Conservation (phyloP, 1,284 basidiomycete genomes). For the Trichosporon ovoides region DNA sequence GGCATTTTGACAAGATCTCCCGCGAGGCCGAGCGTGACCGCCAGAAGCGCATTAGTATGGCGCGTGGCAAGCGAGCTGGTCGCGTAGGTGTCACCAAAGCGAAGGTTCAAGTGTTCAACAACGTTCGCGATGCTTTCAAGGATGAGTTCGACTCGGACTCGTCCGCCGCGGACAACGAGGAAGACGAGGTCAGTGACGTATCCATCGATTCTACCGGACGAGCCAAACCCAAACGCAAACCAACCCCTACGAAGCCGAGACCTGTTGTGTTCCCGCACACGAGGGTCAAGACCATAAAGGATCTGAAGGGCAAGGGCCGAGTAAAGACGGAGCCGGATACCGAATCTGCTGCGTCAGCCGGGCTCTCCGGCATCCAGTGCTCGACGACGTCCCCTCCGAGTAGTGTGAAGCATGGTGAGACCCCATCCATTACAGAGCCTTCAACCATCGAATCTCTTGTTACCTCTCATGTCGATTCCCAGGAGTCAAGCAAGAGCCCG, state of each 20-base stretch:
- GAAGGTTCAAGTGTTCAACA: constrained; percentile 84
- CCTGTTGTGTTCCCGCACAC: background rate
- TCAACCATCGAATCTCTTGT: background rate
- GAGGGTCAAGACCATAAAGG: background rate
- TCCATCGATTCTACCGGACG: constrained; percentile 33
- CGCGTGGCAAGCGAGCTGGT: constrained; percentile 82
- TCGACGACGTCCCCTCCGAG: background rate
- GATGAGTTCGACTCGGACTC: constrained; percentile 72
- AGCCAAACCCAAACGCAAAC: constrained; percentile 20
- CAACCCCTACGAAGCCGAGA: constrained; percentile 12
- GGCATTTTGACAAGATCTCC: constrained; percentile 53
- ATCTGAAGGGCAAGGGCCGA: background rate
- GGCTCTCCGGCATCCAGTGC: background rate
- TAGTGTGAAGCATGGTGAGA: background rate
- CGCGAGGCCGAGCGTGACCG: constrained; percentile 54
- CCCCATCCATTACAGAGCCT: background rate
- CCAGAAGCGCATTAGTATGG: constrained; percentile 49
- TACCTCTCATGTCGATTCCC: background rate
- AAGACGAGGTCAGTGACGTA: constrained; percentile 40
- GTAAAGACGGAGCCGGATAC: background rate
- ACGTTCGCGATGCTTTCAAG: constrained; percentile 83
- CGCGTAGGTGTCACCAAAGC: constrained; percentile 86
- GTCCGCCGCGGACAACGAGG: constrained; percentile 83
- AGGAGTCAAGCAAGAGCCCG: background rate
- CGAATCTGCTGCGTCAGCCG: background rate